These are phyloP conservation scores for Haematococcus sp. DNA, from an alignment of 139 green algal genomes.

Conservation along the genomic window DNA sequence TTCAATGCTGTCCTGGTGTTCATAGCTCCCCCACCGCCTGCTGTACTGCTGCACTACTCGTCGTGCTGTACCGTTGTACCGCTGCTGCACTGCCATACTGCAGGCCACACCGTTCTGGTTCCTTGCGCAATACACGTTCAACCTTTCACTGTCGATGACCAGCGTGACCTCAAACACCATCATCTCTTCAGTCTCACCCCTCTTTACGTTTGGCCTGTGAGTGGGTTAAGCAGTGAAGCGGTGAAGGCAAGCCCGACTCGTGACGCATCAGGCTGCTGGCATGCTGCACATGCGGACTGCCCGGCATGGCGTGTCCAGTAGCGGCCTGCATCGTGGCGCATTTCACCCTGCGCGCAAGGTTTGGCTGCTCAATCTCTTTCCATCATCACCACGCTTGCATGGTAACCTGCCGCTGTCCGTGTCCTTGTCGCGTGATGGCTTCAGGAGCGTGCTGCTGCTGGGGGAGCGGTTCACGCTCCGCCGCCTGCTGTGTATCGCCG, in stretches of 20 bases:
- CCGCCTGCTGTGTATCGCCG: slow-evolving; percentile 70
- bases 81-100: background rate
- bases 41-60: background rate
- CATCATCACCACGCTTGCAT: slow-evolving; percentile 2
- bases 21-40: too few species aligned
- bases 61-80: background rate
- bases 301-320: too few species aligned
- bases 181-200: slow-evolving; percentile 74
- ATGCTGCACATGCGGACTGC: too few species aligned
- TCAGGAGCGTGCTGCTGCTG: slow-evolving; percentile 26
- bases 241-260: too few species aligned
- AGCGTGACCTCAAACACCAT: slow-evolving; percentile 96
- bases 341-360: too few species aligned
- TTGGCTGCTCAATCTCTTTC: too few species aligned
- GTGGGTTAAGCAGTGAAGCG: too few species aligned
- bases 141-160: slow-evolving; percentile 75
- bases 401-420: slow-evolving; percentile 7
- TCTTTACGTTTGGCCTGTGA: slow-evolving; percentile 87
- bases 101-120: slow-evolving; percentile 90
- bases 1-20: too few species aligned
- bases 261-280: too few species aligned
- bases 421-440: background rate
- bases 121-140: slow-evolving; percentile 89
- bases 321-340: too few species aligned
- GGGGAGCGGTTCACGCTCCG: slow-evolving; percentile 48